Evolutionary conservation across 2,329 filamentous ascomycete species (phyloP).

Genomic region (Magnaporthiopsis poae): DNA sequence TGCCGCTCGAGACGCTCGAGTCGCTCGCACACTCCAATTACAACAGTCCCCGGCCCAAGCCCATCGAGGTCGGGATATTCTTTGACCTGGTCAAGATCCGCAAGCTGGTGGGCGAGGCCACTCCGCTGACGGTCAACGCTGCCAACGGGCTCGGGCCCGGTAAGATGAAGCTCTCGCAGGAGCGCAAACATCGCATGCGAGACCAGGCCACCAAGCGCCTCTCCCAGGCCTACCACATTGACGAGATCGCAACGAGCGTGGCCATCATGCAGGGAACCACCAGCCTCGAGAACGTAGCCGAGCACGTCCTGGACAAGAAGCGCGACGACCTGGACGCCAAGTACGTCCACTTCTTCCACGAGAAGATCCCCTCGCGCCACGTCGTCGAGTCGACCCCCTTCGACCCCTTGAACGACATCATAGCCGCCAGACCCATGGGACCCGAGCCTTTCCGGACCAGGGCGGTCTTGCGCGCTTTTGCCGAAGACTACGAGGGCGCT

Average conservation of each 20-base stretch:
- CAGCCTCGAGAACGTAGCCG: conserved; percentile 65
- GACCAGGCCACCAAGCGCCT: conserved; percentile 73
- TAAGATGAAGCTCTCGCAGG: conserved; percentile 57
- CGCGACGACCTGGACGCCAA: conserved; percentile 62
- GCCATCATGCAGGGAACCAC: conserved; percentile 75
- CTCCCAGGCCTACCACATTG: conserved; percentile 65
- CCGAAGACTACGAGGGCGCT: conserved; percentile 62
- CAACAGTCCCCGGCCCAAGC: conserved; percentile 62
- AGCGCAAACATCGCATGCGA: conserved; percentile 68
- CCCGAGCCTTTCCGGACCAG: conserved; percentile 61
- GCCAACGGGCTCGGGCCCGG: conserved; percentile 53
- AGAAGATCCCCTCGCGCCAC: conserved; percentile 71
- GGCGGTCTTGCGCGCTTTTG: conserved; percentile 65
- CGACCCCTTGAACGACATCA: conserved; percentile 56
- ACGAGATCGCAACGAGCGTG: conserved; percentile 75
- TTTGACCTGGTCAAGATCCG: conserved; percentile 79
- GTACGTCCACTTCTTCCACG: conserved; percentile 88
- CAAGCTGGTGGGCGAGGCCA: conserved; percentile 68
- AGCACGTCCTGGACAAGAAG: conserved; percentile 60
- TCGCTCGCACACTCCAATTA: conserved; percentile 71
- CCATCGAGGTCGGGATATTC: conserved; percentile 70
- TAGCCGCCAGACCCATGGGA: conserved; percentile 52
- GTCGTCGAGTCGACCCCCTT: conserved; percentile 64
- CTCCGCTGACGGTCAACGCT: conserved; percentile 65
- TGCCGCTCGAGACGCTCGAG: conserved; percentile 70